Evolutionary conservation across 1,284 basidiomycete species (phyloP).

Genomic region (Cryptococcus sp.): DNA sequence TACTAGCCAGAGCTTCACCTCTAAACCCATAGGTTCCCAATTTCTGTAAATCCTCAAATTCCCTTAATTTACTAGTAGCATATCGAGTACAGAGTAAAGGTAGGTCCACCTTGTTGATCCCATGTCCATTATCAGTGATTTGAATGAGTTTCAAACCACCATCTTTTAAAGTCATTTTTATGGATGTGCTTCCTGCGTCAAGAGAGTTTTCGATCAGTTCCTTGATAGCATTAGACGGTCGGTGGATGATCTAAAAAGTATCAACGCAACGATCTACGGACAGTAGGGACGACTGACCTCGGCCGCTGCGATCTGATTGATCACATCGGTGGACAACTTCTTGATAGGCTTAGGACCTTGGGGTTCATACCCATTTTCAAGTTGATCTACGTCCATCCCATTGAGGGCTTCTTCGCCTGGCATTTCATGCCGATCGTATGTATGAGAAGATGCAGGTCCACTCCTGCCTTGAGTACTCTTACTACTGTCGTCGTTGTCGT

Average conservation of each 20-base stretch:
- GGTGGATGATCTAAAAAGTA: constrained; percentile 76
- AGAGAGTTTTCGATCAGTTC: constrained; percentile 93
- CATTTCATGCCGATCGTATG: background rate
- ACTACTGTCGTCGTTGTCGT: too few relatives aligned
- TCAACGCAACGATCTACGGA: background rate
- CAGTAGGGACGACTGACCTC: constrained; percentile 47
- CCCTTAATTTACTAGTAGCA: constrained; percentile 87
- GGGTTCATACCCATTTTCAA: constrained; percentile 6
- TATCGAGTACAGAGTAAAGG: constrained; percentile 91
- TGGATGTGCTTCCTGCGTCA: constrained; percentile 84
- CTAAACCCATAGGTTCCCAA: constrained; percentile 94
- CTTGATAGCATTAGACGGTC: constrained; percentile 93
- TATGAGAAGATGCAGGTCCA: background rate
- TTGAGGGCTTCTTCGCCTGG: background rate
- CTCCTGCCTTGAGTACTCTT: too few relatives aligned
- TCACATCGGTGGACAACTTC: constrained; percentile 52
- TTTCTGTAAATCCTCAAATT: constrained; percentile 79
- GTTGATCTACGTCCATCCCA: constrained; percentile 12
- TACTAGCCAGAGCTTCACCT: constrained; percentile 93
- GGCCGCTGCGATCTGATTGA: constrained; percentile 61
- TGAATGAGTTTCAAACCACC: constrained; percentile 93
- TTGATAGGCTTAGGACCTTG: constrained; percentile 43
- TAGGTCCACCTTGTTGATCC: constrained; percentile 76
- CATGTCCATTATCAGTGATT: constrained; percentile 94
- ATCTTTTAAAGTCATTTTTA: constrained; percentile 86